Percentiles rank a stretch among this genome's conserved stretches.
Conservation (phyloP, 805 yeast species). For the Tetrapisispora phaffii region DNA sequence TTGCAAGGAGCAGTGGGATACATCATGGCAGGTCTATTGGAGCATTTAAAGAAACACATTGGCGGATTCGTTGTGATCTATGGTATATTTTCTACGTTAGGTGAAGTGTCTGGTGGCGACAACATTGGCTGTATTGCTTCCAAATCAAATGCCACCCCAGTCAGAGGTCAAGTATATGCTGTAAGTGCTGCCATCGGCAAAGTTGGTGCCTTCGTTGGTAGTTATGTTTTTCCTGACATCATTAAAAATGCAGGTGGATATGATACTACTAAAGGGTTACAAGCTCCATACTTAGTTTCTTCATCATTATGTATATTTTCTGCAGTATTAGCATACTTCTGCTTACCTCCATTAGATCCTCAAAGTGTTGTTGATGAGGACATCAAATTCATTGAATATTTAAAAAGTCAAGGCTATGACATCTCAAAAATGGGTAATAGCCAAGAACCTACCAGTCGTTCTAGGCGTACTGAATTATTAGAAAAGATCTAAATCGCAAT, state of each 20-base stretch:
- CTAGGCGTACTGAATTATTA: not conserved
- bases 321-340: conserved; percentile 57
- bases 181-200: conserved; percentile 88
- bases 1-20: conserved; percentile 73
- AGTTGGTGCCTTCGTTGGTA: conserved; percentile 86
- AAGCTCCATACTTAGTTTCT: conserved; percentile 75
- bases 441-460: no score
- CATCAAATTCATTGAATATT: conserved; percentile 54
- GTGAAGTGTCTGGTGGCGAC: conserved; percentile 94
- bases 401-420: conserved; percentile 29
- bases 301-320: conserved; percentile 67
- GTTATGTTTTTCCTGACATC: conserved; percentile 79
- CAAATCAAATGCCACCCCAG: conserved; percentile 75
- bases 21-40: conserved; percentile 68
- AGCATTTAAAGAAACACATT: conserved; percentile 44
- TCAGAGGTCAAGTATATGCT: conserved; percentile 86
- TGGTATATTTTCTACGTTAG: conserved; percentile 78
- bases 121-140: conserved; percentile 82
- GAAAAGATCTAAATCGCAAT: not conserved
- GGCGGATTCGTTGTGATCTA: conserved; percentile 78
- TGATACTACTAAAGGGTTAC: conserved; percentile 26
- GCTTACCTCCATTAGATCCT: conserved; percentile 75
- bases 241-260: conserved; percentile 46
- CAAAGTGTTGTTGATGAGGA: conserved; percentile 76
- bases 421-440: not conserved